Base-by-base conservation (phyloP, 345 rosid genomes). In the Camelina sativa region DNA sequence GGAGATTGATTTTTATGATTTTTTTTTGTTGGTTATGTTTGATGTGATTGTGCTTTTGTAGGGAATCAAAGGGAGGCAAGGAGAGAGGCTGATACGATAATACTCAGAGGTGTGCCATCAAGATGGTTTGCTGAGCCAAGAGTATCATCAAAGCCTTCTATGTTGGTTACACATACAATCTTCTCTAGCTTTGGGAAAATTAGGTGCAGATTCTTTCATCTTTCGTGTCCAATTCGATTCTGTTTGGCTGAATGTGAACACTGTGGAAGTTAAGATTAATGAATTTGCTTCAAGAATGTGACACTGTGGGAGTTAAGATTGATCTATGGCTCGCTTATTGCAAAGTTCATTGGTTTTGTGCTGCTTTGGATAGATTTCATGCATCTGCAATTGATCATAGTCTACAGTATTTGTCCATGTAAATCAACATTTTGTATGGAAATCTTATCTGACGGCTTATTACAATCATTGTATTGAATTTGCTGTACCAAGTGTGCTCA, bases 51-150 rank as follows among this genome's bases (percentile, higher is more conserved):
- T 63, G 15, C 23, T 58, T 40, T 28, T 69, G 65, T 41, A 94
- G 98, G 93, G 63, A 75, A 82, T 76, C 64, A 82, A 22, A 86
- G 91, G 66, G 90, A 88, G 20, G 87, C 81, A 67, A 86, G 80
- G 75, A 82, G 80, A 52, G 97, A 87, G 67, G 89, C 93, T 12
- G 96, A 94, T 76, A 88, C 98, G 6, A 84, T 94, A 30, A 66
- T 91, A 38, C 43, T 94, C 22, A 85, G 86, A 74, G 91, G 95
- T 55, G 82, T 87, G 56, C 98, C 97, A 2, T 94, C 97, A 1
- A 81, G 98, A 80, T 91, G 98, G 98, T 90, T 94, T 44, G 91
- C 97, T 0, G 97, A 94, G 88, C 91, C 97, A 1, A 85, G 93
- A 57, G 98, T 94, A 25, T 94, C 98, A 1, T 94, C 96, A 0